Conservation (phyloP, 345 rosid genomes). For the Citropsis articulata region DNA sequence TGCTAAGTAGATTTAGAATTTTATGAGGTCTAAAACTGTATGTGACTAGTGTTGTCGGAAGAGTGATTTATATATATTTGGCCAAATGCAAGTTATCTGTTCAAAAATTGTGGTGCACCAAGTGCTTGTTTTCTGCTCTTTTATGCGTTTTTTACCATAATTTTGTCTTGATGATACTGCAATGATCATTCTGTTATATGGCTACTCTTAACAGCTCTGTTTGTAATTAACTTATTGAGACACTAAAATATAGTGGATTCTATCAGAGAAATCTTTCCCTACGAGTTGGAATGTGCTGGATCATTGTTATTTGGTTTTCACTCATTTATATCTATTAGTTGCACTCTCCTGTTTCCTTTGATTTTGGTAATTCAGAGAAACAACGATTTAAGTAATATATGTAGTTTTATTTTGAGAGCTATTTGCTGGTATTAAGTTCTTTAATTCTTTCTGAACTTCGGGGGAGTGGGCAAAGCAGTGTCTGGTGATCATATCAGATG, state of each 20-base stretch:
- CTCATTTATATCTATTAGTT: not conserved
- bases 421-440: not conserved
- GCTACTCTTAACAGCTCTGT: not conserved
- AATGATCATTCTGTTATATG: not conserved
- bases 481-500: constrained; percentile 33
- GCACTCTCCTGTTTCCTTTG: not conserved
- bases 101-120: not conserved
- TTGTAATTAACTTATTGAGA: not conserved
- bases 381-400: not conserved
- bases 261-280: not conserved
- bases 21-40: not conserved
- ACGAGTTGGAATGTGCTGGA: not conserved
- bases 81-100: not conserved
- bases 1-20: not conserved
- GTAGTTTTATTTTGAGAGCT: not conserved
- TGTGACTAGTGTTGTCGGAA: too few relatives aligned
- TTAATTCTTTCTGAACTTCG: constrained; percentile 11
- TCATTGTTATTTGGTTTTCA: not conserved
- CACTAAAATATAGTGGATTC: not conserved
- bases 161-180: not conserved
- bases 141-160: not conserved
- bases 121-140: not conserved
- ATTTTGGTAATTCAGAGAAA: not conserved
- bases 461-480: constrained; percentile 37
- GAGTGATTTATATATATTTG: not conserved